Conservation (phyloP, 2,329 filamentous ascomycete genomes). For the Acephala macrosclerotiorum region DNA sequence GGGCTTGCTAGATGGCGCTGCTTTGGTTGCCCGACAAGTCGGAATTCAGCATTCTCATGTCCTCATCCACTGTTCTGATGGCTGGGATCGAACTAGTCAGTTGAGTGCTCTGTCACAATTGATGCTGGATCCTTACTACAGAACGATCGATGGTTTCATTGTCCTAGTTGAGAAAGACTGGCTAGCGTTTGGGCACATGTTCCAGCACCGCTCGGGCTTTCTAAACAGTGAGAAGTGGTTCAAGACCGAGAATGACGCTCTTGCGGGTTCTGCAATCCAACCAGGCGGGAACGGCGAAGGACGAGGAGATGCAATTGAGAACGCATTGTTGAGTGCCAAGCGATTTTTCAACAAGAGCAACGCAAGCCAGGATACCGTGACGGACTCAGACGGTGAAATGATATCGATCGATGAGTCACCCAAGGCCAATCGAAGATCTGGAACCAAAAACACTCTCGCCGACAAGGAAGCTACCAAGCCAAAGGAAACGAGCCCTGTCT, state of each 20-base stretch:
- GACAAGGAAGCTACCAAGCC: slow-evolving; percentile 76
- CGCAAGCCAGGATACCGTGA: slow-evolving; percentile 66
- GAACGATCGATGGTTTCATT: slow-evolving; percentile 94
- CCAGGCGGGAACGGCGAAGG: slow-evolving; percentile 60
- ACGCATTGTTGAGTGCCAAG: slow-evolving; percentile 82
- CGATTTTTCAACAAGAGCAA: slow-evolving; percentile 88
- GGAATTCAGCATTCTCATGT: slow-evolving; percentile 94
- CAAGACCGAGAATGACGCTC: slow-evolving; percentile 80
- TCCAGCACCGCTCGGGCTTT: slow-evolving; percentile 88
- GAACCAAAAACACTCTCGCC: slow-evolving; percentile 47
- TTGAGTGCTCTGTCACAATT: slow-evolving; percentile 90
- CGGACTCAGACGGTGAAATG: slow-evolving; percentile 59
- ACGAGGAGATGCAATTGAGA: slow-evolving; percentile 79
- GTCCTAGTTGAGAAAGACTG: slow-evolving; percentile 96
- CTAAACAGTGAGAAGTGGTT: slow-evolving; percentile 96
- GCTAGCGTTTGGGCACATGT: slow-evolving; percentile 98
- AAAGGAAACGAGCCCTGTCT: slow-evolving; percentile 95
- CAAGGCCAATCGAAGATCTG: slow-evolving; percentile 47
- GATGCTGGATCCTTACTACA: slow-evolving; percentile 94
- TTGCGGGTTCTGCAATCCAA: slow-evolving; percentile 68
- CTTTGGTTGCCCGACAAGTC: slow-evolving; percentile 84
- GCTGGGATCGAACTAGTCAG: slow-evolving; percentile 97
- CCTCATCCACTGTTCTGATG: slow-evolving; percentile 96
- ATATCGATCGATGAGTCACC: slow-evolving; percentile 40
- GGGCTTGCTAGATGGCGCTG: slow-evolving; percentile 82